These are phyloP conservation scores for Dendrostoma leiphaemia DNA, from an alignment of 2,329 filamentous ascomycete genomes.

Conservation along the genomic window DNA sequence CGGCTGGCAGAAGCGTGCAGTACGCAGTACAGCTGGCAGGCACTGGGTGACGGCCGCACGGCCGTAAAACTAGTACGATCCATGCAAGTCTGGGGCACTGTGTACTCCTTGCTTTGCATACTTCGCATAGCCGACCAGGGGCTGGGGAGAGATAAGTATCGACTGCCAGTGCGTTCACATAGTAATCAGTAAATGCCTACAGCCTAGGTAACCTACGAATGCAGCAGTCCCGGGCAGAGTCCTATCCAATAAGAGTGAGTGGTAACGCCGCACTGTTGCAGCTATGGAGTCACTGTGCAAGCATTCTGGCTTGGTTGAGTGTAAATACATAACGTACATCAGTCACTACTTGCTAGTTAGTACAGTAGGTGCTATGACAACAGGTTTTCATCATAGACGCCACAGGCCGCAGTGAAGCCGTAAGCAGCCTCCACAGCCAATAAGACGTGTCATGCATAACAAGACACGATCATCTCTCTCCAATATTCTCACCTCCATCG, in stretches of 20 bases:
- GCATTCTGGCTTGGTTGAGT: background rate
- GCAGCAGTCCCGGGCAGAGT: background rate
- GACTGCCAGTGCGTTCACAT: too few species aligned
- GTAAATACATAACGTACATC: background rate
- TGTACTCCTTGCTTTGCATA: too few species aligned
- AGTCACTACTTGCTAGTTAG: background rate
- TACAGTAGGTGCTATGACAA: background rate
- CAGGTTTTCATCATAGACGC: too few species aligned
- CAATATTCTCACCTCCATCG: background rate
- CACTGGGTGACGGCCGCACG: too few species aligned
- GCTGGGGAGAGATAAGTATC: too few species aligned
- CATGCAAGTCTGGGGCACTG: too few species aligned
- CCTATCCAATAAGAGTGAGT: background rate
- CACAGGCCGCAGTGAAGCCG: too few species aligned
- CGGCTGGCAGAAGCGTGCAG: background rate
- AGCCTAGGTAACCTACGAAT: background rate
- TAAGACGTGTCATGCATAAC: background rate
- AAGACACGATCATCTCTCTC: background rate
- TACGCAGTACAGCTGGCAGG: background rate
- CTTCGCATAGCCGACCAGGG: too few species aligned
- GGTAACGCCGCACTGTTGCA: background rate
- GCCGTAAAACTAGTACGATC: too few species aligned
- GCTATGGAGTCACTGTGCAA: background rate
- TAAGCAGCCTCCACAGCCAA: background rate
- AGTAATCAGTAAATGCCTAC: background rate